Base-by-base conservation (phyloP, 2,329 filamentous ascomycete species). In the Macrophomina phaseolina region DNA sequence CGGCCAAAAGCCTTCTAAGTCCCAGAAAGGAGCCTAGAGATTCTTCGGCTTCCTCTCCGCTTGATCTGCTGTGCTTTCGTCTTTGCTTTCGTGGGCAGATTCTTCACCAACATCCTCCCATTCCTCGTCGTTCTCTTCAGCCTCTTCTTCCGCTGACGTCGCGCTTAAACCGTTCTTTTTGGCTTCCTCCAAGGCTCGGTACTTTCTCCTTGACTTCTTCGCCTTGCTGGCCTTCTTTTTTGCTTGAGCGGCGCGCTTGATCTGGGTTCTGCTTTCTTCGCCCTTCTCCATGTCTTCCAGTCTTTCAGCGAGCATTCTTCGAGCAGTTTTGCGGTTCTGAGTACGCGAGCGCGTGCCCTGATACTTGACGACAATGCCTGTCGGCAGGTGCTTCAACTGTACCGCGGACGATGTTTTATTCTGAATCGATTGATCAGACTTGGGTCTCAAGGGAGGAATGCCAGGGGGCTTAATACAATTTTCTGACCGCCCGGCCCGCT, bases 321-420 rank as follows among this genome's bases (percentile, higher is more conserved):
- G 86, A 12, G 95, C 95, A 69, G 92, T 90, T 78, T 91, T 94
- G 69, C 94, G 88, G 77, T 99, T 99, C 79, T 97, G 91, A 67
- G 87, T 87, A 18, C 93, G 88, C 1, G 92, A 96, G 56, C 95
- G 89, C 8, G 95, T 98, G 23, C 90, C 93, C 80, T 99, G 95
- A 66, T 89, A 94, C 81, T 99, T 99, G 69, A 99, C 87, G 14
- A 98, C 94, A 64, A 97, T 88, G 68, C 94, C 94, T 0, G 94
- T 97, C 5, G 94, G 93, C 16, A 91, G 81, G 78, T 99, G 95
- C 71, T 90, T 95, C 42, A 99, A 84, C 77, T 99, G 95, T 2
- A 97, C 94, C 45, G 94, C 94, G 0, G 92, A 97, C 70, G 90
- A 93, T 32, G 95, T 99, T 87, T 99, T 99, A 81, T 99, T 99